Percentiles rank a stretch among this genome's conserved stretches.
phyloP scores from a whole-genome alignment of 2,329 filamentous ascomycete species.

The Blastomyces gilchristii region DNA sequence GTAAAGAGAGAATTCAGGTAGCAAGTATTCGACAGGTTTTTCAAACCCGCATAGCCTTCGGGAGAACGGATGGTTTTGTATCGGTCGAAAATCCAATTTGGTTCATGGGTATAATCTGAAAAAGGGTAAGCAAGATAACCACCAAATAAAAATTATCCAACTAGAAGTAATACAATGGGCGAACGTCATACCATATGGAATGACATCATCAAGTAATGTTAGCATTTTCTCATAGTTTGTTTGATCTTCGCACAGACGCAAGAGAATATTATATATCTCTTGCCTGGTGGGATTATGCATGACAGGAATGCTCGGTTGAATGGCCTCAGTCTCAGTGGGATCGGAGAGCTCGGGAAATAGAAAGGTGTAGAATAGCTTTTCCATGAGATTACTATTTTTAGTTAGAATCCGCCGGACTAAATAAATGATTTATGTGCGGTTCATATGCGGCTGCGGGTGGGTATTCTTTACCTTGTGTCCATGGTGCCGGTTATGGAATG shows the following conservation, averaged over 20 bases:
- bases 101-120: conserved; percentile 52
- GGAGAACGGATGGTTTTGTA: conserved; percentile 58
- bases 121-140: conserved; percentile 18
- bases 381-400: conserved; percentile 33
- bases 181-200: conserved; percentile 40
- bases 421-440: background rate
- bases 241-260: conserved; percentile 44
- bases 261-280: conserved; percentile 52
- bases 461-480: conserved; percentile 26
- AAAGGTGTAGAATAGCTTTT: conserved; percentile 51
- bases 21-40: conserved; percentile 89
- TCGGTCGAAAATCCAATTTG: conserved; percentile 54
- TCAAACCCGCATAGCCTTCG: conserved; percentile 79
- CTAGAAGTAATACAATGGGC: conserved; percentile 18
- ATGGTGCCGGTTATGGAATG: conserved; percentile 24
- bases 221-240: conserved; percentile 44
- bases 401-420: conserved; percentile 11
- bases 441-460: conserved; percentile 11
- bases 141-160: background rate
- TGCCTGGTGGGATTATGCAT: conserved; percentile 48
- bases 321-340: conserved; percentile 18
- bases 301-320: conserved; percentile 36
- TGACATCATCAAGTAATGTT: conserved; percentile 41
- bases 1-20: conserved; percentile 93
- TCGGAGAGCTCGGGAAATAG: conserved; percentile 51